These are phyloP conservation scores for Nakazawaea holstii DNA, from an alignment of 805 yeast species.

Conservation along the genomic window DNA sequence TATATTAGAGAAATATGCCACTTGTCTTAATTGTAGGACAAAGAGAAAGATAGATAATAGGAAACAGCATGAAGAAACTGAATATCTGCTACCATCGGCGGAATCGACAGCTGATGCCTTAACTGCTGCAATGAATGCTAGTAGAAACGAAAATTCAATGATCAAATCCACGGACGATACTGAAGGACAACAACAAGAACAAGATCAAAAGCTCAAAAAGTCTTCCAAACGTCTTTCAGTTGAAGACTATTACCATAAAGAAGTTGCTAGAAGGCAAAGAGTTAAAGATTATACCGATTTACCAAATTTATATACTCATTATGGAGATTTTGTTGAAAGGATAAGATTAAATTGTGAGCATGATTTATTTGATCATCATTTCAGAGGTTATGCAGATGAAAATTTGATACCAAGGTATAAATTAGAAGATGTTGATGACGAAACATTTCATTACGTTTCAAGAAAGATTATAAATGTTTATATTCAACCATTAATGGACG, in stretches of 20 bases:
- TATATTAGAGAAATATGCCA: conserved; percentile 32
- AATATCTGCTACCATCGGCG: conserved; percentile 7
- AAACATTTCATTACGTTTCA: conserved; percentile 28
- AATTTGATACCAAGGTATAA: conserved; percentile 28
- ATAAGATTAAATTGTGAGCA: conserved; percentile 27
- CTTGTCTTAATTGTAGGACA: conserved; percentile 33
- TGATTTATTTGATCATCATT: conserved; percentile 32
- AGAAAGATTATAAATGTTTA: conserved; percentile 29
- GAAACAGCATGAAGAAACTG: conserved; percentile 9
- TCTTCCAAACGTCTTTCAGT: neutral
- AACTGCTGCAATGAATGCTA: conserved; percentile 9
- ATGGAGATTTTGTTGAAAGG: conserved; percentile 25
- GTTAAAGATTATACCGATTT: conserved; percentile 22
- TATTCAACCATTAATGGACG: conserved; percentile 32
- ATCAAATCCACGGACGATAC: no score
- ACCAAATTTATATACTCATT: conserved; percentile 31
- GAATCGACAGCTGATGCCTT: conserved; percentile 10
- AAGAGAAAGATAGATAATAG: conserved; percentile 30
- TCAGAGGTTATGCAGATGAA: conserved; percentile 26
- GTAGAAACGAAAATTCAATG: neutral
- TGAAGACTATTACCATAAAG: neutral
- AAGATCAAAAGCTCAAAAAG: neutral
- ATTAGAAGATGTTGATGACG: conserved; percentile 24
- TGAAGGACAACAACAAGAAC: neutral
- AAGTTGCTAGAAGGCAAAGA: conserved; percentile 17